These are phyloP conservation scores for Thalassiosira mediterranea DNA, from an alignment of 352 stramenopile genomes.

Conservation along the genomic window DNA sequence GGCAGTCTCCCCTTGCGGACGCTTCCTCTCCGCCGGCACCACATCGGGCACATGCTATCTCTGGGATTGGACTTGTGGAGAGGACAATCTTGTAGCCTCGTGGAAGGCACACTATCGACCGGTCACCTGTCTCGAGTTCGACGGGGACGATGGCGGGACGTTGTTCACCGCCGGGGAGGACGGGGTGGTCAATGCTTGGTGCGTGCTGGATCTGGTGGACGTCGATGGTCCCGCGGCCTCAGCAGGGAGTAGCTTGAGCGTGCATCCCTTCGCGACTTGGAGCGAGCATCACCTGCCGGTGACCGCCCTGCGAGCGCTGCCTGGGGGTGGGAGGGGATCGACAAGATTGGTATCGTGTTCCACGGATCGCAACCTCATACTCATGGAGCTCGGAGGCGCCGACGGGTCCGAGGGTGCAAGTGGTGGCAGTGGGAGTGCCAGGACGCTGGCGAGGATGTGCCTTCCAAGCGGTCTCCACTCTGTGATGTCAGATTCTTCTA, in stretches of 20 bases:
- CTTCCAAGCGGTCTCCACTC: conserved; percentile 55
- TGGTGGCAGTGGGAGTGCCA: conserved; percentile 26
- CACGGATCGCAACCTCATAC: conserved; percentile 68
- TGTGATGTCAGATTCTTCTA: conserved; percentile 39
- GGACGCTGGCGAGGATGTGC: conserved; percentile 70
- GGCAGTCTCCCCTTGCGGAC: conserved; percentile 60
- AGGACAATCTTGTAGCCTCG: conserved; percentile 60
- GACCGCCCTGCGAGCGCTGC: conserved; percentile 50
- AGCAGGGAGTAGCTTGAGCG: no score
- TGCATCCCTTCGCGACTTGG: conserved; percentile 67
- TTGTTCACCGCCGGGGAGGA: conserved; percentile 76
- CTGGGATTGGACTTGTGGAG: conserved; percentile 53
- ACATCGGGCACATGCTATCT: conserved; percentile 63
- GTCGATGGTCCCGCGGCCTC: conserved; percentile 5
- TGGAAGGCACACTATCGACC: conserved; percentile 75
- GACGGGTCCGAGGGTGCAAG: not conserved
- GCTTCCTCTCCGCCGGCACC: conserved; percentile 62
- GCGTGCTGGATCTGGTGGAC: conserved; percentile 65
- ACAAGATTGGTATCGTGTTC: conserved; percentile 62
- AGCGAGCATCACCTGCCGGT: conserved; percentile 72
- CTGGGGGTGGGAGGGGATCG: conserved; percentile 30
- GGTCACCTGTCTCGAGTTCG: conserved; percentile 57
- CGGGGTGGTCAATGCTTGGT: conserved; percentile 77
- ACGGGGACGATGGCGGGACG: conserved; percentile 55
- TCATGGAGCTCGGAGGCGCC: conserved; percentile 62